Evolutionary conservation across 1,284 basidiomycete genomes (phyloP).

Genomic region (Microbotryum saponariae): DNA sequence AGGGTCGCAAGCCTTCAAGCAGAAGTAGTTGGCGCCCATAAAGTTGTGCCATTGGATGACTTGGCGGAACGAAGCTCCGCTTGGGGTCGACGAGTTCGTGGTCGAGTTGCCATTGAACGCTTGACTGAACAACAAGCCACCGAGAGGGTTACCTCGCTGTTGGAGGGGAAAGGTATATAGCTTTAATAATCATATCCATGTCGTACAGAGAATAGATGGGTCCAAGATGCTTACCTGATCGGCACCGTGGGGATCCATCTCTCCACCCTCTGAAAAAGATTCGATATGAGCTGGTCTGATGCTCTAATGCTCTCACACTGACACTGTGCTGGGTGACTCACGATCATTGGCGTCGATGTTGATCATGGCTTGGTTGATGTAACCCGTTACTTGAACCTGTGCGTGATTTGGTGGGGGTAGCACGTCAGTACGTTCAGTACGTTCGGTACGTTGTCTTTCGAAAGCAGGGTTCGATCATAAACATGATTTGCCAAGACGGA

Average conservation of each 20-base stretch:
- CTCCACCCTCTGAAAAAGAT: slow-evolving; percentile 54
- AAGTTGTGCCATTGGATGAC: slow-evolving; percentile 56
- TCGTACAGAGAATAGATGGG: neutral
- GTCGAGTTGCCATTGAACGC: slow-evolving; percentile 38
- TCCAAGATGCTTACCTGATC: slow-evolving; percentile 11
- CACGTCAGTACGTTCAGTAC: too few relatives aligned
- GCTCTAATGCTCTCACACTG: too few relatives aligned
- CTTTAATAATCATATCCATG: too few relatives aligned
- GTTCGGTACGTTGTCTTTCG: too few relatives aligned
- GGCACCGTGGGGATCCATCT: slow-evolving; percentile 37
- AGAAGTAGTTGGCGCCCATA: slow-evolving; percentile 48
- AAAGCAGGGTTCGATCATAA: too few relatives aligned
- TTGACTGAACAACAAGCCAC: slow-evolving; percentile 30
- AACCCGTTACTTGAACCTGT: slow-evolving; percentile 47
- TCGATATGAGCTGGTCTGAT: slow-evolving; percentile 41
- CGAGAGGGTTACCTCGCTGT: slow-evolving; percentile 40
- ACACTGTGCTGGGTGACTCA: slow-evolving; percentile 33
- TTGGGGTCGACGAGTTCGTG: slow-evolving; percentile 29
- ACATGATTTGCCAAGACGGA: slow-evolving; percentile 42
- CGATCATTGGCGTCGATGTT: slow-evolving; percentile 53
- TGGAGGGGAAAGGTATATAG: neutral
- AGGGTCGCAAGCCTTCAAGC: slow-evolving; percentile 57
- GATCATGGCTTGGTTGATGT: slow-evolving; percentile 55
- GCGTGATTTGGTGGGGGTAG: too few relatives aligned
- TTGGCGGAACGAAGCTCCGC: slow-evolving; percentile 43